A percentile compares a stretch with the other conserved stretches of the same genome.
Conservation (phyloP, 2,329 filamentous ascomycete genomes). For the Seiridium unicorne region DNA sequence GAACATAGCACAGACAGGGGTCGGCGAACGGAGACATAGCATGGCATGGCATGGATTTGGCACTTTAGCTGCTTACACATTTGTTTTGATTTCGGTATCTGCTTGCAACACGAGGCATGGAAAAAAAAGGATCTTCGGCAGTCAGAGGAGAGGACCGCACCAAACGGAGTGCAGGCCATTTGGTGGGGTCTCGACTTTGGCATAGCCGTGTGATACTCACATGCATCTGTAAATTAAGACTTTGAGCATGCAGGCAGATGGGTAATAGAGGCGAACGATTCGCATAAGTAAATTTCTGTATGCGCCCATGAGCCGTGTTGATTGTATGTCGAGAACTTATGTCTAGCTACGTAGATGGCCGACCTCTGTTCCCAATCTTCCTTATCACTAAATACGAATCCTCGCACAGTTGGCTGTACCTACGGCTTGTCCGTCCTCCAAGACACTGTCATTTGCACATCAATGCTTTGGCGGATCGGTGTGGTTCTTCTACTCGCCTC, state of each 20-base stretch:
- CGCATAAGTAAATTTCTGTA: neutral
- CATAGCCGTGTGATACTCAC: neutral
- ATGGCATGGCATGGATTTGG: constrained; percentile 5
- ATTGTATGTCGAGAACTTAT: too few species aligned
- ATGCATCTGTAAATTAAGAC: constrained; percentile 4
- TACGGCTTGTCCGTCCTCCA: too few species aligned
- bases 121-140: neutral
- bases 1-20: constrained; percentile 8
- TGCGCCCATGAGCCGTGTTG: too few species aligned
- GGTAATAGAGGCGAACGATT: neutral
- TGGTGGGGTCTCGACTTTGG: neutral
- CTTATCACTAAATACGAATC: too few species aligned
- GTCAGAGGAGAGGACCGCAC: neutral
- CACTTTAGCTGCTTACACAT: neutral
- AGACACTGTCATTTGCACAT: too few species aligned
- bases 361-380: too few species aligned
- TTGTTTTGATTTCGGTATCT: constrained; percentile 8
- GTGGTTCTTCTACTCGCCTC: too few species aligned
- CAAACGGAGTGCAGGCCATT: constrained; percentile 29
- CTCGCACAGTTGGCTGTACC: too few species aligned
- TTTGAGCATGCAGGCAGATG: neutral
- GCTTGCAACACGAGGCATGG: neutral
- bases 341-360: too few species aligned
- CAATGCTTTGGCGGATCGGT: too few species aligned
- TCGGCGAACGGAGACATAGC: constrained; percentile 6